Conservation (phyloP, 202 grass and related monocot species). For the Carex arenaria region DNA sequence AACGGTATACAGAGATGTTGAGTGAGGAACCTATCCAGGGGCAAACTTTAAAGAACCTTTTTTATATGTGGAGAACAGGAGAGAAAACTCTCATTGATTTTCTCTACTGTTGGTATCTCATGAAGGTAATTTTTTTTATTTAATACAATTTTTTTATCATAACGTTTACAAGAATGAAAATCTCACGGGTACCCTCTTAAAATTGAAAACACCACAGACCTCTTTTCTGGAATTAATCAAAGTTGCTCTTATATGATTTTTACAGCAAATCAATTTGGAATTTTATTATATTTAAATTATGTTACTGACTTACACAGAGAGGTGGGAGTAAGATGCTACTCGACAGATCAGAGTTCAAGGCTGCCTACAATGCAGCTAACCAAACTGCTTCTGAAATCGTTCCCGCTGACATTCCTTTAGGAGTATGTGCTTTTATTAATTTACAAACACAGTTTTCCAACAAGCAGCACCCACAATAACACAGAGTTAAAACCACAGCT, state of each 20-base stretch:
- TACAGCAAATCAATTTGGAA: not conserved
- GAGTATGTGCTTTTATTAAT: not conserved
- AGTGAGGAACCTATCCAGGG: slow-evolving; percentile 60
- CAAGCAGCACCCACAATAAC: not conserved
- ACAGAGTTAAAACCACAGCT: too few relatives aligned
- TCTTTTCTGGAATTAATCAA: not conserved
- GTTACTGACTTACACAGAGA: not conserved
- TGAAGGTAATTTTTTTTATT: slow-evolving; percentile 35
- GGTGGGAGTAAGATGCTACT: too few relatives aligned
- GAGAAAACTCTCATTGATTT: slow-evolving; percentile 70
- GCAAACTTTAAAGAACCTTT: slow-evolving; percentile 68
- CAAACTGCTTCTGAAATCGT: not conserved
- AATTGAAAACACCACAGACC: not conserved
- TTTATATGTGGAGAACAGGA: slow-evolving; percentile 20
- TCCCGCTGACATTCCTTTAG: not conserved
- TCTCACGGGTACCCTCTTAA: not conserved
- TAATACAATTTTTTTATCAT: not conserved
- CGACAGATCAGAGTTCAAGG: not conserved
- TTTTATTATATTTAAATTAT: not conserved
- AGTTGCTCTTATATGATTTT: not conserved
- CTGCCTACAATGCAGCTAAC: not conserved
- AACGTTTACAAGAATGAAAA: not conserved
- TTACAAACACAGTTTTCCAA: too few relatives aligned
- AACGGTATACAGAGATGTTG: slow-evolving; percentile 51
- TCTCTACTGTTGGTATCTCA: slow-evolving; percentile 90